Base-by-base conservation (phyloP, 805 yeast genomes). In the Wickerhamiella vanderwaltii region DNA sequence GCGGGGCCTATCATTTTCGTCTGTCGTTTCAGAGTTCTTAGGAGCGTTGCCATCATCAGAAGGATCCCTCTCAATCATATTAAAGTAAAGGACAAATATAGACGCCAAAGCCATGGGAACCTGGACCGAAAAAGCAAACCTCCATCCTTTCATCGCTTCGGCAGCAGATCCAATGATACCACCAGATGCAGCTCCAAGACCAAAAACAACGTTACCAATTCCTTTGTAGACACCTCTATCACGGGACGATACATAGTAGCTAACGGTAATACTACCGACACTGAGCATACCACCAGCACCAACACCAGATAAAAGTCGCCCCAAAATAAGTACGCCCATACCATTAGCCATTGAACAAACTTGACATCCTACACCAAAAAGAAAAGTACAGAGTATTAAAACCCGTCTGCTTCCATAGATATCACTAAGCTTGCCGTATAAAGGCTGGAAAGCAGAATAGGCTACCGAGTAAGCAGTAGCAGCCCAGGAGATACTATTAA, bases 271-370 rank as follows among this genome's bases (percentile, higher is more conserved):
- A 5, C 94, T 77, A 15, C 82, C 72, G 49, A 84, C 63, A 0
- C 87, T 69, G 35, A 78, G 74, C 53, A 85, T 71, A 1, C 95
- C 95, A 6, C 94, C 91, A n/a, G 94, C 94, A 12, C 95, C 95
- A 45, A 81, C 69, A 15, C 95, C 95, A 18, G 93, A 77, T 38
- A 85, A 66, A 46, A 83, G 77, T 51, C 94, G 67, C 1, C 87
- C 88, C 1, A 72, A 77, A 40, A 81, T 76, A 29, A 80, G 61
- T 67, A 70, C 66, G 46, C 65, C 59, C 71, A 80, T 72, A 19
- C 65, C 62, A 13, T 51, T 56, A 1, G 84, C 59, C 5, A 72
- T 48, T 1, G 81, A 87, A 42, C 74, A 70, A 19, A 71, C 40
- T 11, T 65, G 48, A 50, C 73, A 69, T 15, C 76, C 76, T 11